Base-by-base conservation (phyloP, 2,329 filamentous ascomycete species). In the Talaromyces sp. region DNA sequence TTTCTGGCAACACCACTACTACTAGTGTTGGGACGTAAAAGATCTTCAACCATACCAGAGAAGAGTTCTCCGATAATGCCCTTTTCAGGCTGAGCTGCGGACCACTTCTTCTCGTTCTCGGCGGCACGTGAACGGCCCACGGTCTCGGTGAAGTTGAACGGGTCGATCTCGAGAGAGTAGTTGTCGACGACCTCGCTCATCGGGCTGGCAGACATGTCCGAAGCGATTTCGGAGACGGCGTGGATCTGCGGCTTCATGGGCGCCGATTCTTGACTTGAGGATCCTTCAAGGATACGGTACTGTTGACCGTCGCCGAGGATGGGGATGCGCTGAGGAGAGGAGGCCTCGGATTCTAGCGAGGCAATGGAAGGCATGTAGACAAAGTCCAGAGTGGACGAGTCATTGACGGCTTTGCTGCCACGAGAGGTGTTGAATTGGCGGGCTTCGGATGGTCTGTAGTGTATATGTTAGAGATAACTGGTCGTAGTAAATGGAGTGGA, bases 371-470 rank as follows among this genome's bases (percentile, higher is more conserved):
- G 85, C 65, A 87, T 77, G 75, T 81, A 86, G 66, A 81, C 80
- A 68, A 87, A 86, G 75, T 88, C 85, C 62, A 88, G 83, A 48
- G 84, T 85, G 46, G 83, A 85, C 61, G 73, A 75, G 74, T 87
- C 85, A 58, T 81, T 79, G 63, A 82, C 77, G 29, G 82, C 74
- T 70, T 86, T 85, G 57, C 80, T 74, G 62, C 79, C 72, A 62
- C 82, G 82, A 63, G 80, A 84, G 62, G 84, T 86, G 75, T 87
- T 87, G 80, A 88, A 86, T 68, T 82, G 79, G 59, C 84, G 81
- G 63, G 72, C 74, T 65, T 60, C 61, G 21, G 50, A 62, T 12
- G 46, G 61, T 54, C 41, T 56, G 32, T 10, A 38, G 7, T 24
- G 17, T 8, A 38, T 1, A 24, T 27, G 7, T 60, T 60, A 55